Evolutionary conservation across 2,329 filamentous ascomycete genomes (phyloP), one percentile per base, ranked within the genome.

Genomic region (Aspergillus viridinutans): DNA sequence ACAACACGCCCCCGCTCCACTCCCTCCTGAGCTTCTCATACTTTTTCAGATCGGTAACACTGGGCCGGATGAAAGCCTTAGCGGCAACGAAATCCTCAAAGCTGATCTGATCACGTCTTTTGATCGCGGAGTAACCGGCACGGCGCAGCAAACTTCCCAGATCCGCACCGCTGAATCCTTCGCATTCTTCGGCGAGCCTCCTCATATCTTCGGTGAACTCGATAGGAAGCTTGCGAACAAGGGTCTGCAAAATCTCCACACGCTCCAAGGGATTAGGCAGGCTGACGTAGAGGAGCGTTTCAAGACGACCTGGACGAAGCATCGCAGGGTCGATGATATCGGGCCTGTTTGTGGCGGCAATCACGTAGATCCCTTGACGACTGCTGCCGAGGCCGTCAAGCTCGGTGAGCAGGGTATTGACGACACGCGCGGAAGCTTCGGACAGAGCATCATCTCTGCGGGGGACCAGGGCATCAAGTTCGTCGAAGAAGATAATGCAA

Each of bases 321-420:
- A 99, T 96, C 1, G 94, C 94, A 1, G 90, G 87, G 71, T 99
- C 94, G 64, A 99, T 97, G 78, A 96, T 96, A 69, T 97, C 93
- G 0, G 93, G 93, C 0, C 94, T 81, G 73, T 99, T 99, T 2
- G 94, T 97, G 0, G 94, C 94, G 25, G 90, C 94, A 57, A 99
- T 91, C 17, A 99, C 88, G 73, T 94, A 97, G 61, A 99, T 92
- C 17, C 93, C 93, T 49, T 86, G 83, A 40, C 94, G 85, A 63
- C 85, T 87, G 60, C 83, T 85, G 38, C 77, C 77, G 6, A 95
- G 83, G 52, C 94, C 94, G 68, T 99, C 94, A 1, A 99, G 84
- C 72, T 99, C 94, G 0, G 94, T 95, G 32, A 99, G 86, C 0
- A 99, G 82, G 0, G 93, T 95, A 72, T 97, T 97, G 63, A 99